These are phyloP conservation scores for Aspergillus niger DNA, from an alignment of 2,329 filamentous ascomycete genomes.

Conservation along the genomic window DNA sequence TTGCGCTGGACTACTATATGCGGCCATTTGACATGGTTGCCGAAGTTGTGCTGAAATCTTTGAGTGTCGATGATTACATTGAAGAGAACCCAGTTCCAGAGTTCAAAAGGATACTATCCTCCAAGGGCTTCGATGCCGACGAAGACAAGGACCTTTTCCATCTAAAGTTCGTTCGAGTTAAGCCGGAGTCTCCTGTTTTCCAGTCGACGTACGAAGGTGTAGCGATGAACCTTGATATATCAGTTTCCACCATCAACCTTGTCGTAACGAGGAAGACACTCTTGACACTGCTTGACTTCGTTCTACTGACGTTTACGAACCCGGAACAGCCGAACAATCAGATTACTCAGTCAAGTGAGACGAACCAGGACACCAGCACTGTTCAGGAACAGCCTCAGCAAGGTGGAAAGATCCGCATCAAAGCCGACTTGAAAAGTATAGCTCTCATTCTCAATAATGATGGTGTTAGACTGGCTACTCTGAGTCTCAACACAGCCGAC, in stretches of 20 bases:
- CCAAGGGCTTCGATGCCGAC: slow-evolving; percentile 69
- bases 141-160: slow-evolving; percentile 80
- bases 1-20: slow-evolving; percentile 83
- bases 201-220: slow-evolving; percentile 89
- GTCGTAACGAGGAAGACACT: slow-evolving; percentile 92
- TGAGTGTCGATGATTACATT: slow-evolving; percentile 93
- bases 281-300: slow-evolving; percentile 89
- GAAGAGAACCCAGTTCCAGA: slow-evolving; percentile 81
- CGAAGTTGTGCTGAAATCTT: slow-evolving; percentile 80
- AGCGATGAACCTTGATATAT: slow-evolving; percentile 87
- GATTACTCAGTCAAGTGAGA: slow-evolving; percentile 34
- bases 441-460: slow-evolving; percentile 96
- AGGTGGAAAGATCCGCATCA: slow-evolving; percentile 83
- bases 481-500: slow-evolving; percentile 90
- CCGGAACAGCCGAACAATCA: slow-evolving; percentile 53
- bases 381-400: slow-evolving; percentile 35
- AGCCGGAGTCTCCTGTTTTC: slow-evolving; percentile 88
- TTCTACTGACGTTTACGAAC: slow-evolving; percentile 84
- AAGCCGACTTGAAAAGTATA: slow-evolving; percentile 90
- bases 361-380: slow-evolving; percentile 28
- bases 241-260: slow-evolving; percentile 92
- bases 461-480: slow-evolving; percentile 86
- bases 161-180: slow-evolving; percentile 87
- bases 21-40: slow-evolving; percentile 90
- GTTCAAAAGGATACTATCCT: slow-evolving; percentile 97